These are phyloP conservation scores for Lachnellula cervina DNA, from an alignment of 2,329 filamentous ascomycete genomes.

Conservation along the genomic window DNA sequence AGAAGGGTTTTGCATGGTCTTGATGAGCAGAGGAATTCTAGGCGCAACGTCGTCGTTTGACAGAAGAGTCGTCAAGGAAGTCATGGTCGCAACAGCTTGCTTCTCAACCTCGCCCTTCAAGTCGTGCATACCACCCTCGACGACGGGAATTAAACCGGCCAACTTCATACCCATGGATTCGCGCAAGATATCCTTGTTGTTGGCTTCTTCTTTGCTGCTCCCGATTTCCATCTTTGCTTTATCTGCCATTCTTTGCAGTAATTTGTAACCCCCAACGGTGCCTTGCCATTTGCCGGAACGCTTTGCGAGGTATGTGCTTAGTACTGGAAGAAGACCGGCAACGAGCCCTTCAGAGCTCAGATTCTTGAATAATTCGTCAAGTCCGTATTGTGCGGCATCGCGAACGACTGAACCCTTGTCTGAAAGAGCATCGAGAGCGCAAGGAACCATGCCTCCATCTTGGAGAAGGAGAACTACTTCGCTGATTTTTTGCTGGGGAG, in stretches of 20 bases:
- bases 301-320: conserved; percentile 73
- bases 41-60: conserved; percentile 96
- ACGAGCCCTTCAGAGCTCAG: conserved; percentile 80
- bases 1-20: conserved; percentile 92
- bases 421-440: conserved; percentile 77
- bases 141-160: conserved; percentile 81
- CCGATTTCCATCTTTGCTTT: conserved; percentile 85
- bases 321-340: conserved; percentile 70
- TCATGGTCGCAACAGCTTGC: conserved; percentile 90
- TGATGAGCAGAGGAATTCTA: conserved; percentile 84
- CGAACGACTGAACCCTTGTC: conserved; percentile 88
- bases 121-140: conserved; percentile 93
- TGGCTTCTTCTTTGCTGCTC: conserved; percentile 72
- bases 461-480: conserved; percentile 81
- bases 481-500: conserved; percentile 67
- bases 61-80: conserved; percentile 78
- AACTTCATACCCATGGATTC: conserved; percentile 87
- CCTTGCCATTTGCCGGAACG: conserved; percentile 96
- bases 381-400: conserved; percentile 88
- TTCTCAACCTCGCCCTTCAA: conserved; percentile 85
- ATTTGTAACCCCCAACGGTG: conserved; percentile 75
- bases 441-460: conserved; percentile 66
- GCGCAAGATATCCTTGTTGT: conserved; percentile 82
- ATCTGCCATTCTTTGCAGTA: conserved; percentile 90
- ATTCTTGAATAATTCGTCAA: conserved; percentile 80